Evolutionary conservation across 768 basidiomycete species (phyloP), one percentile per base, ranked within the genome.

Genomic region (Tremella fuciformis): DNA sequence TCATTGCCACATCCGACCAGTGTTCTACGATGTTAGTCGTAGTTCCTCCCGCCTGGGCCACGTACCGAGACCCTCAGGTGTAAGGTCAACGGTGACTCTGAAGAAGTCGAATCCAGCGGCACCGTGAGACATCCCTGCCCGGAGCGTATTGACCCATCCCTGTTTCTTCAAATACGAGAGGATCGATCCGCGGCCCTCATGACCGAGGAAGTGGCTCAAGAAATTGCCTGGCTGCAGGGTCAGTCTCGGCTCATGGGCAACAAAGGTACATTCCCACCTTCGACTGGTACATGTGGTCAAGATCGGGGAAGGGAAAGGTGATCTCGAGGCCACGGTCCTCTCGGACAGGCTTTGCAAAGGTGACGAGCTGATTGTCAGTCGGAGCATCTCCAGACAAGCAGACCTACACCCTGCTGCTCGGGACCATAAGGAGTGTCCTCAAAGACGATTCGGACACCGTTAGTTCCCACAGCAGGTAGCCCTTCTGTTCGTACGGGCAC

Each of bases 161-260:
- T 87, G 88, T 61, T 82, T 81, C 79, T 94, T 98, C 57, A 99
- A 81, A 74, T 91, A 91, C 0, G 91, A 89, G 67, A 89, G 83
- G 26, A 98, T 78, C 0, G 94, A 97, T 1, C 94, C 94, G 37
- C 87, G 85, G 1, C 92, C 93, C 79, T 66, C 84, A 83, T 89
- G 90, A 84, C 68, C 85, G 76, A 56, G 82, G 83, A 56, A 87
- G 79, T 79, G 92, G 83, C 78, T 86, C 83, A 67, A 82, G 83
- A 69, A 93, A 75, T 59, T 88, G 84, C 78, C 91, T 8, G 96
- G 86, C 59, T 76, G 53, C 9, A 16, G 8, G 34, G 11, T 64
- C 44, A 59, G 61, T 19, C 48, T 41, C 18, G 55, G 9, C n/a
- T 24, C 6, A 9, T 13, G 18, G 52, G 4, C 7, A 6, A 18